These are phyloP conservation scores for Aspergillus ruber DNA, from an alignment of 2,329 filamentous ascomycete genomes.

Conservation along the genomic window DNA sequence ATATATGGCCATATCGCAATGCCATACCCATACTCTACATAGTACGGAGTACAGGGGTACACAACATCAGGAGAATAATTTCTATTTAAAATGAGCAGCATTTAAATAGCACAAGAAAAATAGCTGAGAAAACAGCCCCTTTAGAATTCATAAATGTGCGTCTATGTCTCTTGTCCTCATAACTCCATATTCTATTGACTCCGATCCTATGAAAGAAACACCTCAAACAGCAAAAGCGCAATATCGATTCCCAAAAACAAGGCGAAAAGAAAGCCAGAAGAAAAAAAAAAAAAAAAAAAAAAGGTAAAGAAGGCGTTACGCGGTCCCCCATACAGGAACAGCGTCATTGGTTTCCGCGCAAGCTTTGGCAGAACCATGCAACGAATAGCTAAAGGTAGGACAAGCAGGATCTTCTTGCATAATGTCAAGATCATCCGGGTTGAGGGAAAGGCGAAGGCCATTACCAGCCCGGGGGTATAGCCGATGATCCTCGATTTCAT, in stretches of 20 bases:
- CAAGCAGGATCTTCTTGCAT: conserved; percentile 54
- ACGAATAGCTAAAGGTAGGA: conserved; percentile 50
- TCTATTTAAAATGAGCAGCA: no score
- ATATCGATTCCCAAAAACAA: background rate
- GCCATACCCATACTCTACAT: no score
- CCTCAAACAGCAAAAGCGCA: no score
- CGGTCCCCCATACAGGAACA: conserved; percentile 10
- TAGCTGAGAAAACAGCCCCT: no score
- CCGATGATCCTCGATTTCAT: conserved; percentile 46
- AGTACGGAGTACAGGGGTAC: no score
- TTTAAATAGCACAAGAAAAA: no score
- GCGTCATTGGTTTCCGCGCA: conserved; percentile 8
- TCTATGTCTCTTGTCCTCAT: no score
- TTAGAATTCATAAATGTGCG: no score
- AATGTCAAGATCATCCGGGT: conserved; percentile 56
- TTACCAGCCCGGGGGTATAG: conserved; percentile 59
- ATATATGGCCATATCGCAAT: no score
- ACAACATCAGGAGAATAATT: no score
- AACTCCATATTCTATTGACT: no score
- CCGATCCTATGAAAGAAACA: no score
- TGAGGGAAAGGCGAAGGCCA: conserved; percentile 52
- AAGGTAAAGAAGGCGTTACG: conserved; percentile 3
- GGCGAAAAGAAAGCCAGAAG: background rate
- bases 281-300: background rate
- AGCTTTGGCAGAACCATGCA: conserved; percentile 22